Percentiles rank a stretch among this genome's conserved stretches.
These are phyloP conservation scores for Pyricularia sp. DNA, from an alignment of 2,329 filamentous ascomycete genomes.

Conservation along the genomic window DNA sequence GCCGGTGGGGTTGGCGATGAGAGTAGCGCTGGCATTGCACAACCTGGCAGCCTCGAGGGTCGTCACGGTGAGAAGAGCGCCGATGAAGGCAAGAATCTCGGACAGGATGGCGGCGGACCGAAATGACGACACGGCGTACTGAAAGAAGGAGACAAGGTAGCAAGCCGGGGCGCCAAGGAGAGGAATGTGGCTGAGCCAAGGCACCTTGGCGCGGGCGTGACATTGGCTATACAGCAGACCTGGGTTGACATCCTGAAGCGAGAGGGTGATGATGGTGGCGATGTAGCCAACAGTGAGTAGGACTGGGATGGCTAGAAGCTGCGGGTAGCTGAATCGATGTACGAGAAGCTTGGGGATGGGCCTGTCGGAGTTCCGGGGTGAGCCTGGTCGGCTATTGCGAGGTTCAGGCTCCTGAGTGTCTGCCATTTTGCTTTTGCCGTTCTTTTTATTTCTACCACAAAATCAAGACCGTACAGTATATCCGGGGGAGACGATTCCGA, in stretches of 20 bases:
- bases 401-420: background rate
- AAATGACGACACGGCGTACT: constrained; percentile 28
- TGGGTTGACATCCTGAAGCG: constrained; percentile 35
- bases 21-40: constrained; percentile 21
- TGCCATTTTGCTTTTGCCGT: background rate
- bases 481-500: background rate
- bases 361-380: background rate
- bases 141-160: constrained; percentile 41
- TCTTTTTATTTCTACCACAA: background rate
- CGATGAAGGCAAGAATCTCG: constrained; percentile 32
- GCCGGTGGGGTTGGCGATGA: constrained; percentile 24
- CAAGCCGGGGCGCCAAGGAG: constrained; percentile 35
- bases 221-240: constrained; percentile 45
- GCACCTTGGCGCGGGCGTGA: constrained; percentile 35
- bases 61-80: constrained; percentile 36
- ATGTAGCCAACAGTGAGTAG: constrained; percentile 34
- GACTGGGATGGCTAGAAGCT: constrained; percentile 40
- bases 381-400: background rate
- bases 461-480: background rate
- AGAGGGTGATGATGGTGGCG: constrained; percentile 31
- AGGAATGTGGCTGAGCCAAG: constrained; percentile 32
- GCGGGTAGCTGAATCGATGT: constrained; percentile 41
- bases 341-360: constrained; percentile 25
- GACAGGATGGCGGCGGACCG: constrained; percentile 31
- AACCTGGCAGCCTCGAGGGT: constrained; percentile 39